Conservation (phyloP, 441 rosid species). For the Corymbia citriodora region DNA sequence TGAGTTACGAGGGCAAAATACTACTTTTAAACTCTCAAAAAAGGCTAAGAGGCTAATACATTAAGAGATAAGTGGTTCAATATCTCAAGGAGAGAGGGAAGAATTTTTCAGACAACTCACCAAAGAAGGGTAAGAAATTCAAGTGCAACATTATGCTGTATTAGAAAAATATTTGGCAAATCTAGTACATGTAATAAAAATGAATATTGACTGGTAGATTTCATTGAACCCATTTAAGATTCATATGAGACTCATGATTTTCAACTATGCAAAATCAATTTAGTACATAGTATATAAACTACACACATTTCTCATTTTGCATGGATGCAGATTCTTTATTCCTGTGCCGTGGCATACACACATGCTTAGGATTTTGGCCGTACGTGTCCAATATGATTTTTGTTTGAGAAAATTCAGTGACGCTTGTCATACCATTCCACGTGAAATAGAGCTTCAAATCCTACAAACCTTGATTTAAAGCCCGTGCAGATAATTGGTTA, state of each 20-base stretch:
- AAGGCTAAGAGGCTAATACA: no score
- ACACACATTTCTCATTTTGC: not conserved
- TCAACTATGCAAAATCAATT: not conserved
- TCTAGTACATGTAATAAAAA: not conserved
- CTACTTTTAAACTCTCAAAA: no score
- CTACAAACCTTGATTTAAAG: no score
- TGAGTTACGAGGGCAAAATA: no score
- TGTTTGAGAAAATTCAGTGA: not conserved
- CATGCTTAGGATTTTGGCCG: not conserved
- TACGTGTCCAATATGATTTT: not conserved
- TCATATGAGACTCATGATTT: not conserved
- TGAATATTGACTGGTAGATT: not conserved
- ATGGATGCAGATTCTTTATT: not conserved
- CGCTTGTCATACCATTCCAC: not conserved
- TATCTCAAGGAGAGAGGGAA: no score
- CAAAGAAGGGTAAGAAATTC: not conserved
- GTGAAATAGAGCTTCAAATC: not conserved
- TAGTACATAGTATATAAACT: not conserved
- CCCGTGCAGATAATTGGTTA: not conserved
- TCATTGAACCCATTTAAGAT: rapidly evolving
- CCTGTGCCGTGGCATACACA: not conserved
- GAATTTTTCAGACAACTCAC: no score
- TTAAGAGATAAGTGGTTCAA: no score
- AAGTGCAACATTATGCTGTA: not conserved
- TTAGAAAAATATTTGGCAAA: not conserved